These are phyloP conservation scores for Exophiala sp. DNA, from an alignment of 2,329 filamentous ascomycete genomes.

Conservation along the genomic window DNA sequence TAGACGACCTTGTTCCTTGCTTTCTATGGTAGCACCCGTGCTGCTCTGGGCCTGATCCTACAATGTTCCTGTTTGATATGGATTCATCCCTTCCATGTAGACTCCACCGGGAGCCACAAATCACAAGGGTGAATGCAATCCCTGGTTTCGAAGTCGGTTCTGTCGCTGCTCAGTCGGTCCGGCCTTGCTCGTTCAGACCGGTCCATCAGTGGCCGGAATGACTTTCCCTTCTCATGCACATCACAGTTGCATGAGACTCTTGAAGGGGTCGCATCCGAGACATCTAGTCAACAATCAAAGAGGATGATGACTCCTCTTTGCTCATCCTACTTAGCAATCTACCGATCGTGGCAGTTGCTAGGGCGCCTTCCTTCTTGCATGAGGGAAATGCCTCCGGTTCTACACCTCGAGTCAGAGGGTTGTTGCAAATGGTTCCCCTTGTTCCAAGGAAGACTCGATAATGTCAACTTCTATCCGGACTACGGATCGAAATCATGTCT, in stretches of 20 bases:
- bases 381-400: too few species aligned
- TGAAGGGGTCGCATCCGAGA: conserved; percentile 3
- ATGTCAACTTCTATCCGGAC: too few species aligned
- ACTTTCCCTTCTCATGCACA: conserved; percentile 17
- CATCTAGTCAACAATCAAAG: not conserved
- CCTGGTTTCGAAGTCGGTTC: conserved; percentile 16
- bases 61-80: not conserved
- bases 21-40: not conserved
- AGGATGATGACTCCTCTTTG: not conserved
- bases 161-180: conserved; percentile 6
- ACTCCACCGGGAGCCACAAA: not conserved
- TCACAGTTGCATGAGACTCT: conserved; percentile 19
- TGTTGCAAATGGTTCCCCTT: too few species aligned
- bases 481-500: too few species aligned
- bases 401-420: too few species aligned
- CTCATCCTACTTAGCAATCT: not conserved
- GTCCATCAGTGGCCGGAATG: conserved; percentile 14
- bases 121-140: not conserved
- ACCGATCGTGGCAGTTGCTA: too few species aligned
- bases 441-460: too few species aligned
- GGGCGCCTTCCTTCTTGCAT: too few species aligned
- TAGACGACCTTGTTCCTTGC: not conserved
- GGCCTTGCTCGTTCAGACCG: conserved; percentile 8
- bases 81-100: not conserved
- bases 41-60: not conserved